Evolutionary conservation across 2,329 filamentous ascomycete species (phyloP), one percentile per base, ranked within the genome.

Genomic region (Colletotrichum cordylinicola): DNA sequence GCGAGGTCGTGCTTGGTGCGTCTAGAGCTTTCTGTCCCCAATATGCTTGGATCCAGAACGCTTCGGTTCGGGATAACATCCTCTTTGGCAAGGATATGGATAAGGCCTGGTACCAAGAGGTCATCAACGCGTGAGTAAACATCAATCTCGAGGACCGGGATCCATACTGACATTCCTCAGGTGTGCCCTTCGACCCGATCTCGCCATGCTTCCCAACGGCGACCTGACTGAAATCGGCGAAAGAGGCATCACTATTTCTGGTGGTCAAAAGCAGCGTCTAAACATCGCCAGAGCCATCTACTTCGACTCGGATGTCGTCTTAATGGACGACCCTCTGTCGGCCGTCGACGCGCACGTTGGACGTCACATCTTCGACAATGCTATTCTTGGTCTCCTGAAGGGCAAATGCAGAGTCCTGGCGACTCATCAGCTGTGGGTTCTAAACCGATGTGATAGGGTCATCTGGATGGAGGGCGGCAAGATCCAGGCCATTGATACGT

Each of bases 31-130:
- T 98, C 80, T 98, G 97, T 79, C 96, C 96, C 0, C 96, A 99
- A 82, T 98, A 98, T 81, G 95, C 97, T 0, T 99, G 97, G 97
- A 98, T 99, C 65, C 96, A 98, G 82, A 98, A 98, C 81, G 90
- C 95, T 0, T 95, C 94, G 1, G 91, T 98, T 5, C 93, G 92
- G 77, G 92, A 98, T 39, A 99, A 99, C 81, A 98, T 99, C 75
- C 85, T 95, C 1, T 98, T 98, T 81, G 96, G 96, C 13, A 96
- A 95, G 79, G 90, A 92, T 0, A 91, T 94, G 85, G 89, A 98
- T 68, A 89, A 89, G 74, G 86, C 87, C 4, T 98, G 96, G 96
- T 98, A 98, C 81, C 90, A 93, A 60, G 86, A 94, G 67, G 96
- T 98, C n/a, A 89, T 98, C 37, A 91, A 94, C 82, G 95, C 95